Base-by-base conservation (phyloP, 768 basidiomycete genomes). In the Boletus tylopilopsis region DNA sequence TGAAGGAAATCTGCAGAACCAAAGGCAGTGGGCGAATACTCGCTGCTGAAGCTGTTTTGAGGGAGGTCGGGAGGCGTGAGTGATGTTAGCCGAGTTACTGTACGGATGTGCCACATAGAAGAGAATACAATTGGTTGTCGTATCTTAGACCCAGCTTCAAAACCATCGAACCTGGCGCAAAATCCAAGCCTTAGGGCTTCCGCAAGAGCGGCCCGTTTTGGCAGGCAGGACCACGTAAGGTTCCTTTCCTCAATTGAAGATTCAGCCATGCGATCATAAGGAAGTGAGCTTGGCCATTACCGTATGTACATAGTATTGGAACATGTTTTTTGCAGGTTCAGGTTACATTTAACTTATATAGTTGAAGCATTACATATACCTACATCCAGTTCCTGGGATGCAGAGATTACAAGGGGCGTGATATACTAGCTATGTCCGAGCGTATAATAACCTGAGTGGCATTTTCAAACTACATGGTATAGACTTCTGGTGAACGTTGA, bases 301-400 rank as follows among this genome's bases (percentile, higher is more conserved):
- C n/a, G n/a, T n/a, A n/a, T n/a, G n/a, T n/a, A n/a, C n/a, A 7
- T 47, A 30, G 15, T 21, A 25, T 27, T 30, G n/a, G n/a, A n/a
- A n/a, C 8, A 19, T 19, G 23, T 6, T 19, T 37, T 47, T 43
- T 18, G 30, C 13, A 43, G n/a, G 8, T 27, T 53, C 11, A 3
- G 37, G 3, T 41, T 49, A 45, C 35, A 51, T 36, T 36, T 33
- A 33, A 50, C 18, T 23, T 16, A 21, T 29, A 29, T 29, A 30
- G 12, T 30, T 6, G n/a, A n/a, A n/a, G n/a, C n/a, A n/a, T n/a
- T 23, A 13, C 15, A 41, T 40, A 45, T 35, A n/a, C 33, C 35
- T 32, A 41, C n/a, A 55, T 63, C 52, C 62, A 62, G 47, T 61
- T 61, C 61, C 41, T 47, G 56, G 56, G 62, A 63, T 50, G 30